Evolutionary conservation across 805 yeast genomes (phyloP).

Genomic region (Danielia reshetovae): DNA sequence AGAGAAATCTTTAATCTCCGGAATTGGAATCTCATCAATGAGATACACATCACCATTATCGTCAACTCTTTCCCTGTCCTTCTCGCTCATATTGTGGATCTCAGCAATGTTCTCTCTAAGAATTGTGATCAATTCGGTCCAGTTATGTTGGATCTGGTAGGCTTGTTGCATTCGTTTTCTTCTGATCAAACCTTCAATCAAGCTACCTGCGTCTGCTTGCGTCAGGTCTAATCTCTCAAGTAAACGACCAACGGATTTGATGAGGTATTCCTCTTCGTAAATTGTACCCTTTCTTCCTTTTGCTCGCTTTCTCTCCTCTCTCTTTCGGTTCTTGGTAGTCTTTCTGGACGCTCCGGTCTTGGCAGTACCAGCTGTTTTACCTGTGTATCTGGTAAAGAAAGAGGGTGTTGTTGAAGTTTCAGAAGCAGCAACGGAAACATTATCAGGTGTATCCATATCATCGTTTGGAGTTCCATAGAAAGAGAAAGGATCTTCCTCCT

Average conservation of each 20-base stretch:
- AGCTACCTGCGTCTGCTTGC: slow-evolving; percentile 63
- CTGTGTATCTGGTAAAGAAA: slow-evolving; percentile 92
- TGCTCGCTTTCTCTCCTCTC: slow-evolving; percentile 94
- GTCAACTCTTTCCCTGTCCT: slow-evolving; percentile 83
- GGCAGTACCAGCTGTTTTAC: slow-evolving; percentile 93
- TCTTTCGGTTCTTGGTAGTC: slow-evolving; percentile 85
- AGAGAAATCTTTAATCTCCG: slow-evolving; percentile 62
- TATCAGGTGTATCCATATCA: slow-evolving; percentile 75
- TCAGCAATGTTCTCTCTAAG: slow-evolving; percentile 64
- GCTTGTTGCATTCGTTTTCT: slow-evolving; percentile 77
- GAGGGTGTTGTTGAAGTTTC: slow-evolving; percentile 92
- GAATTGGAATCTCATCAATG: slow-evolving; percentile 72
- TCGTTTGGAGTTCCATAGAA: slow-evolving; percentile 66
- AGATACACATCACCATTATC: slow-evolving; percentile 82
- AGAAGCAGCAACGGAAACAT: slow-evolving; percentile 91
- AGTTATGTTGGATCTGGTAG: slow-evolving; percentile 66
- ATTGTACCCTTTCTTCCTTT: slow-evolving; percentile 97
- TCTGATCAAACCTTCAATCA: slow-evolving; percentile 74
- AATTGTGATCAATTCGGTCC: slow-evolving; percentile 51
- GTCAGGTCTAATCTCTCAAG: slow-evolving; percentile 77
- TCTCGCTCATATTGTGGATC: slow-evolving; percentile 76
- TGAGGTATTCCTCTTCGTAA: slow-evolving; percentile 93
- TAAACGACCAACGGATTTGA: slow-evolving; percentile 83
- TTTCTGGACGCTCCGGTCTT: slow-evolving; percentile 93
- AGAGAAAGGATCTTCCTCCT: slow-evolving; percentile 77